Base-by-base conservation (phyloP, 2,329 filamentous ascomycete species). In the Pezicula rhizophila region DNA sequence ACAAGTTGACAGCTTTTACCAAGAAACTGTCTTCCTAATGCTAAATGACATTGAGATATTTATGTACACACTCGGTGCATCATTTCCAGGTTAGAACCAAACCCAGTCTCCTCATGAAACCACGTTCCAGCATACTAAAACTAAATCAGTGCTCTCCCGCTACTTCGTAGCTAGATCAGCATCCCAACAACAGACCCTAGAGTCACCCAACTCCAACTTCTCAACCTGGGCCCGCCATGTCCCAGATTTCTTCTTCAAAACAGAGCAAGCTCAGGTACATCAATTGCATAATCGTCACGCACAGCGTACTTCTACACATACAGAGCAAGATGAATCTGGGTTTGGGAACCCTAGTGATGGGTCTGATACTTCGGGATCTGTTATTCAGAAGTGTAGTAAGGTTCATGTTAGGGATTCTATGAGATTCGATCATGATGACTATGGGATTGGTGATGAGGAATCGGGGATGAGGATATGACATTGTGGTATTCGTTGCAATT, bases 41-140 rank as follows among this genome's bases (percentile, higher is more conserved):
- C 56, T 59, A 37, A 61, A 57, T 40, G 60, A 63, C 37, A 59
- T 64, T 23, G 61, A 64, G 42, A 56, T 62, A 18, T 49, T 63
- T 10, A 60, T 60, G 50, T 64, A 64, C 48, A 48, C 60, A 6
- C 42, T 64, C 17, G 61, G 61, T 14, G 61, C 61, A 20, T 60
- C 60, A 11, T 58, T 64, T 40, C 61, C 61, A 42, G 57, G 57
- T 59, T 40, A 8, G 47, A 10, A 31, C 31, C 14, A 18, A 23
- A 33, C 41, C 20, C 25, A 2, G 11, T 35, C 33, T 18, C 20
- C 15, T 8, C 8, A 4, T 14, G 18, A 37, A 7, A 23, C 3
- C 28, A n/a, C 23, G 31, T 18, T 10, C 18, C 2, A 20, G 8
- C 20, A 35, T 33, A 31, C 23, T 28, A 14, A 42, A 7, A 14